Evolutionary conservation across 805 yeast genomes (phyloP).

Genomic region (Lipomyces kockii): DNA sequence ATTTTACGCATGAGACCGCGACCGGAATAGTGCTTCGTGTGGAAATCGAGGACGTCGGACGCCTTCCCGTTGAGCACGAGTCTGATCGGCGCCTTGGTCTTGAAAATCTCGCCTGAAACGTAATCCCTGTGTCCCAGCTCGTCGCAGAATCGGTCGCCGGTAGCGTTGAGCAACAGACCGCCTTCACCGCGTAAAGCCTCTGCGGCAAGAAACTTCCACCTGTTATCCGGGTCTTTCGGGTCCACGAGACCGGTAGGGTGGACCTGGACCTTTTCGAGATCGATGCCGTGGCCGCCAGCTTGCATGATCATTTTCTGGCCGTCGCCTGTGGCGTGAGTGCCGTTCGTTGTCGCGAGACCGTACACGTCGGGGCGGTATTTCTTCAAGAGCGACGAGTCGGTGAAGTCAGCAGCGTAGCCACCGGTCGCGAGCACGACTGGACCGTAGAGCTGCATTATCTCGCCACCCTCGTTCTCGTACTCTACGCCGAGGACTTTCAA

Average conservation of each 20-base stretch:
- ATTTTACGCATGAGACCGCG: slow-evolving; percentile 58
- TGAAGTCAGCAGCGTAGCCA: slow-evolving; percentile 69
- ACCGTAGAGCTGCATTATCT: slow-evolving; percentile 48
- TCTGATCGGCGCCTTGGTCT: slow-evolving; percentile 52
- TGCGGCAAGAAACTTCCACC: slow-evolving; percentile 65
- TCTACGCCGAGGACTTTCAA: slow-evolving; percentile 51
- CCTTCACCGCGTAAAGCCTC: slow-evolving; percentile 72
- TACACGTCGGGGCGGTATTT: slow-evolving; percentile 64
- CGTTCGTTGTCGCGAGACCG: slow-evolving; percentile 63
- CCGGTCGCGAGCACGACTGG: slow-evolving; percentile 69
- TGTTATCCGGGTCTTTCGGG: slow-evolving; percentile 54
- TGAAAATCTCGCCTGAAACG: slow-evolving; percentile 62
- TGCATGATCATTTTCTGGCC: slow-evolving; percentile 60
- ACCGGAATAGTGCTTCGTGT: slow-evolving; percentile 60
- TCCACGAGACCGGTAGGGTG: slow-evolving; percentile 71
- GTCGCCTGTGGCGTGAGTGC: slow-evolving; percentile 66
- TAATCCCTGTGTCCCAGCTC: slow-evolving; percentile 65
- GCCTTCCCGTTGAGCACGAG: slow-evolving; percentile 56
- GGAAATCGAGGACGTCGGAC: slow-evolving; percentile 54
- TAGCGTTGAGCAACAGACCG: slow-evolving; percentile 58
- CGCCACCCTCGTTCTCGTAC: slow-evolving; percentile 45
- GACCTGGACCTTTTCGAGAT: slow-evolving; percentile 67
- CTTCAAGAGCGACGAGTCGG: slow-evolving; percentile 54
- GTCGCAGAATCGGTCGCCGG: slow-evolving; percentile 62
- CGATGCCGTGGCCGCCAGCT: slow-evolving; percentile 58